Conservation (phyloP, 2,329 filamentous ascomycete species). For the Cordyceps tenuipes region DNA sequence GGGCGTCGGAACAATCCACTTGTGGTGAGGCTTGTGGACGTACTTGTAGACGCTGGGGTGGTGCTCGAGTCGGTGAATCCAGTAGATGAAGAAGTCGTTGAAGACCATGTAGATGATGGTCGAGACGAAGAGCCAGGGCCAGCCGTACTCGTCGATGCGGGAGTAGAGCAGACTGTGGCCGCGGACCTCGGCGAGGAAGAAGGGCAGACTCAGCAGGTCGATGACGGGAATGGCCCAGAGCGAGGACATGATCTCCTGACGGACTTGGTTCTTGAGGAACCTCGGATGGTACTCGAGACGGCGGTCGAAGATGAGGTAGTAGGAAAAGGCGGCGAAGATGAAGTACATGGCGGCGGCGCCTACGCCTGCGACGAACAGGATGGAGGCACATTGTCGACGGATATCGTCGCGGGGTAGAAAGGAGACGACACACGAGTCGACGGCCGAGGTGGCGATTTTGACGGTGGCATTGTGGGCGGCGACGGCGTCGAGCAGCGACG, state of each 20-base stretch:
- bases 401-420: slow-evolving; percentile 35
- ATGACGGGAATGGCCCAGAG: slow-evolving; percentile 35
- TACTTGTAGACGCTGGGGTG: slow-evolving; percentile 39
- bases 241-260: slow-evolving; percentile 35
- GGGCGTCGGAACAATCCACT: slow-evolving; percentile 41
- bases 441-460: slow-evolving; percentile 19
- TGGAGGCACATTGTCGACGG: slow-evolving; percentile 29
- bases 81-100: slow-evolving; percentile 39
- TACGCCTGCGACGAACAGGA: slow-evolving; percentile 30
- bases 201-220: slow-evolving; percentile 35
- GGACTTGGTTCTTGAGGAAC: slow-evolving; percentile 39
- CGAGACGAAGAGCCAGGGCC: slow-evolving; percentile 31
- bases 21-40: slow-evolving; percentile 41
- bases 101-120: slow-evolving; percentile 35
- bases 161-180: slow-evolving; percentile 36
- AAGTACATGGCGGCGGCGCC: slow-evolving; percentile 47
- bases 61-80: slow-evolving; percentile 38
- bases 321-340: slow-evolving; percentile 60
- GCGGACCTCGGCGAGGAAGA: slow-evolving; percentile 39
- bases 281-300: slow-evolving; percentile 38
- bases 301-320: slow-evolving; percentile 54
- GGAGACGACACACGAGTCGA: slow-evolving; percentile 39
- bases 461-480: slow-evolving; percentile 10
- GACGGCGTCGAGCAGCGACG: neutral
- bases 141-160: slow-evolving; percentile 30